Base-by-base conservation (phyloP, 441 rosid species). In the Bruguiera hainesii region DNA sequence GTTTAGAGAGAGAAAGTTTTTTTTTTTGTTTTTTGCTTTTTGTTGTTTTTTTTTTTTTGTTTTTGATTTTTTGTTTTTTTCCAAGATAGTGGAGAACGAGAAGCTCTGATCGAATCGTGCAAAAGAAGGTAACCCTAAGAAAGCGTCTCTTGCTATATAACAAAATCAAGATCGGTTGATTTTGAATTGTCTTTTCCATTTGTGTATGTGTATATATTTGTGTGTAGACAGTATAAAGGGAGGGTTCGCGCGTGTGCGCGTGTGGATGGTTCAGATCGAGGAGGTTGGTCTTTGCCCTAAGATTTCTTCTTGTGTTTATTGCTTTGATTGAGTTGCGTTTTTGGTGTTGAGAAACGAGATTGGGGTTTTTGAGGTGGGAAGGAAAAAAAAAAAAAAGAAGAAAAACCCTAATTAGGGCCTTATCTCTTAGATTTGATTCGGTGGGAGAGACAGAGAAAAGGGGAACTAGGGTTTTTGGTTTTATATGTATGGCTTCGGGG, bases 401-500 rank as follows among this genome's bases (percentile, higher is more conserved):
- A 59, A 78, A 65, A 71, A 64, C 76, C 78, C 77, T 73, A 72
- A 19, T 51, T 63, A 51, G 31, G 15, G 50, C 51, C 26, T 31
- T 5, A 35, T 15, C 5, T 56, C 16, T 29, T 51, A 30, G n/a
- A 70, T 61, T 42, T 42, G 48, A 42, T 13, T 42, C 48, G 2
- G 48, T 37, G 0, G 62, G 52, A 60, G 63, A 53, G 66, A 70
- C 55, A 68, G 74, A 23, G 11, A 37, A 60, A 71, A 60, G 21
- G 50, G 58, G 50, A 76, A 67, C 80, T 86, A 81, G 94, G 97
- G 88, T 79, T 87, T 85, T 75, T 53, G 61, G 59, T 29, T 58
- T 39, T 80, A 78, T 81, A 79, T 91, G 93, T 76, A 94, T 91
- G 99, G 99, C 98, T 84, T 94, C 97, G 63, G 98, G 83, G 87